Evolutionary conservation across 495 filamentous ascomycete genomes (phyloP), one percentile per base, ranked within the genome.

Genomic region (Penicillium antarcticum): DNA sequence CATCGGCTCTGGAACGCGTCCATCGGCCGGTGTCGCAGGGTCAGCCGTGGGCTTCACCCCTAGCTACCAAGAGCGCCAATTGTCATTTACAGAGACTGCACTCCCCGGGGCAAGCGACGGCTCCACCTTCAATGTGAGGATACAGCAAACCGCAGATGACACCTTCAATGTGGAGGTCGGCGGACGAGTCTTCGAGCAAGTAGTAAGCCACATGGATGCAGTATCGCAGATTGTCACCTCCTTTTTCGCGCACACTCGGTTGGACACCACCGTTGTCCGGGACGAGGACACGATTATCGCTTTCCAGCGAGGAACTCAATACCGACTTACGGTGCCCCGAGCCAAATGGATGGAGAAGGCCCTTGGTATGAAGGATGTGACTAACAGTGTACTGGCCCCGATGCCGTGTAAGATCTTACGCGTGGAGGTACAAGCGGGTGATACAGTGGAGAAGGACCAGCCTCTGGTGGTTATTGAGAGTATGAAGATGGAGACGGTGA

Each of bases 401-500:
- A 96, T 97, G 92, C 92, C 92, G 10, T 96, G 92, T 70, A 97
- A 96, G 72, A 83, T 96, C 5, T 69, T 96, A 52, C 80, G 89
- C 44, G 90, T 95, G 26, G 86, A 92, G 65, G 88, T 92, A 47
- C 69, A 81, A 46, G 89, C 86, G 48, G 95, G 94, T 0, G 85
- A 92, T 54, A 69, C 62, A 42, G 92, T 97, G 34, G 80, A 84
- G 63, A 95, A 91, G 71, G 92, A 91, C 44, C 84, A 95, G 58
- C 81, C 89, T 16, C 72, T 98, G 53, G 90, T 97, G 36, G 92
- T 98, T 1, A 95, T 98, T 62, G 94, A 98, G 71, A 97, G 92
- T 49, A 98, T 98, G 94, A 98, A 98, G 80, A 98, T 98, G 94
- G 94, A 98, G 72, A 98, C 91, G 29, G 91, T 95, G 31, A 96